These are phyloP conservation scores for Penicillium sp. DNA, from an alignment of 2,329 filamentous ascomycete genomes.

Conservation along the genomic window DNA sequence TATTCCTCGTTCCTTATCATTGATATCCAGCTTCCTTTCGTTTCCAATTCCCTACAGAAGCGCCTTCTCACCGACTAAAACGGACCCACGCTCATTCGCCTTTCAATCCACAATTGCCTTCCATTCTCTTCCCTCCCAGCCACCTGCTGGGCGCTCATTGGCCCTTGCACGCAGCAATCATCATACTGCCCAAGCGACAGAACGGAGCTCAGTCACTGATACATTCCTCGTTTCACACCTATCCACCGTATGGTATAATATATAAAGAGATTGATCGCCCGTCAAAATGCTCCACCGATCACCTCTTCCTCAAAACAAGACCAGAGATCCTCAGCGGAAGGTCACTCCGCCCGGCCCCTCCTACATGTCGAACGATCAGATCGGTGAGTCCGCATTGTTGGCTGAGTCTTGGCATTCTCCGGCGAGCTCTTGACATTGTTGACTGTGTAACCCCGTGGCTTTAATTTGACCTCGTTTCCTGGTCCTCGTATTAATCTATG, in stretches of 20 bases:
- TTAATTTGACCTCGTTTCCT: constrained; percentile 4
- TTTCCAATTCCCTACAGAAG: constrained; percentile 2
- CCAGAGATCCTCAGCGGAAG: constrained; percentile 46
- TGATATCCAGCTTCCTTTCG: neutral
- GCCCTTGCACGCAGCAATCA: constrained; percentile 8
- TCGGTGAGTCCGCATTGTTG: constrained; percentile 45
- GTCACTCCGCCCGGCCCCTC: constrained; percentile 53
- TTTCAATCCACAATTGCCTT: constrained; percentile 1
- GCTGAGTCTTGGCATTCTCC: constrained; percentile 26
- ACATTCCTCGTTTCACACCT: constrained; percentile 2
- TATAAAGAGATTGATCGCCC: constrained; percentile 10
- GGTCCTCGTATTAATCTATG: constrained; percentile 16
- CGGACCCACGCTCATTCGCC: constrained; percentile 8
- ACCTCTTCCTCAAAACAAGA: constrained; percentile 33
- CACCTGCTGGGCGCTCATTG: constrained; percentile 19
- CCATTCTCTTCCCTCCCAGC: constrained; percentile 14
- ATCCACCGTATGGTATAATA: constrained; percentile 13
- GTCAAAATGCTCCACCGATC: constrained; percentile 45
- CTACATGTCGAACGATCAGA: constrained; percentile 53
- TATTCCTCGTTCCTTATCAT: neutral
- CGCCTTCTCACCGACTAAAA: neutral
- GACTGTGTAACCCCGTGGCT: constrained; percentile 24
- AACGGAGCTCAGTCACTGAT: constrained; percentile 1
- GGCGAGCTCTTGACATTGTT: constrained; percentile 22
- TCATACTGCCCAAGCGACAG: constrained; percentile 4